Evolutionary conservation across 164 flowering plant genomes (phyloP).

Genomic region (Aristolochia fimbriata): DNA sequence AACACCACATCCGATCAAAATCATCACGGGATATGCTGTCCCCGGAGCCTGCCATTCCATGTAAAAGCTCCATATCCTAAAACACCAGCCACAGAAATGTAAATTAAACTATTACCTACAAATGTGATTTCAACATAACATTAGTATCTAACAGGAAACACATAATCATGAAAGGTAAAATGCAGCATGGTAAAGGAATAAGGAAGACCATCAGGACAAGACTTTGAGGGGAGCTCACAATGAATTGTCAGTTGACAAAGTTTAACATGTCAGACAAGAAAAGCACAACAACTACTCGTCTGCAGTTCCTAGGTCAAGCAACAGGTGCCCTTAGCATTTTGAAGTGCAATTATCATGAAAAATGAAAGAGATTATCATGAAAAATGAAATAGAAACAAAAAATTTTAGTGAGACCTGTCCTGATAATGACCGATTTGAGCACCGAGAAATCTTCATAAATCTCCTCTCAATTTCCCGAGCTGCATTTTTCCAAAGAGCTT

Average conservation of each 20-base stretch:
- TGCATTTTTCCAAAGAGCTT: constrained; percentile 59
- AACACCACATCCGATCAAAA: constrained; percentile 85
- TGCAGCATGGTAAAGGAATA: no score
- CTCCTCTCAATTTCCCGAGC: constrained; percentile 49
- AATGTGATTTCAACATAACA: no score
- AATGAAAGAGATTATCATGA: no score
- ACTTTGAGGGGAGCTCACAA: no score
- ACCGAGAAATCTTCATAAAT: constrained; percentile 60
- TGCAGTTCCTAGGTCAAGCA: no score
- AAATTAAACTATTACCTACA: background rate
- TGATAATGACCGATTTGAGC: constrained; percentile 50
- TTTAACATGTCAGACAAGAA: no score
- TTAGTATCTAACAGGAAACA: no score
- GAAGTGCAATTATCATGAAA: background rate
- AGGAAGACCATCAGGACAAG: no score
- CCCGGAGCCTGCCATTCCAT: constrained; percentile 56
- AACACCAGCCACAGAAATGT: background rate
- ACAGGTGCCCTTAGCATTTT: no score
- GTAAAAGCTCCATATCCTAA: constrained; percentile 70
- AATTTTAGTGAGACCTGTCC: constrained; percentile 38
- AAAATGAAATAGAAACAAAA: background rate
- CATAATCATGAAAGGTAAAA: no score
- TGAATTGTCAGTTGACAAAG: no score
- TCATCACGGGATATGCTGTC: constrained; percentile 49
- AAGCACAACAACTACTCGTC: no score